Percentiles rank a stretch among this genome's conserved stretches.
phyloP scores from a whole-genome alignment of 306 rosid genomes.

The Psophocarpus tetragonolobus region DNA sequence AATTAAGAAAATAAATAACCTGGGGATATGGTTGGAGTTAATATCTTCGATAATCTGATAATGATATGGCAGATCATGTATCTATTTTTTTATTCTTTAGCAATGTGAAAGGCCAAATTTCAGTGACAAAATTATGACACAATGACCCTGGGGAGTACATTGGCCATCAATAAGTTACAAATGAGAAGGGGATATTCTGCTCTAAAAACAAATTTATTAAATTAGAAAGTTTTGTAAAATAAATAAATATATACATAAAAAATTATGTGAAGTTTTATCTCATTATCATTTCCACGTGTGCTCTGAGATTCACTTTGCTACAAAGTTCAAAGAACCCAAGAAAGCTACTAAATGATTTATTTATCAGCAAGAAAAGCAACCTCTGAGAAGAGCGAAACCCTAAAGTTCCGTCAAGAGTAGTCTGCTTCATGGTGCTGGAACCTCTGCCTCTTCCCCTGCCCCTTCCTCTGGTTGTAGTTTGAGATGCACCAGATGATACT shows the following conservation, averaged over 20 bases:
- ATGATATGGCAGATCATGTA: neutral
- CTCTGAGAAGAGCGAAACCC: conserved; percentile 83
- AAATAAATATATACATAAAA: neutral
- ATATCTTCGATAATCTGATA: too few relatives aligned
- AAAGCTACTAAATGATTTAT: conserved; percentile 11
- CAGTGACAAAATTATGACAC: neutral
- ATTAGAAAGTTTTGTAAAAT: neutral
- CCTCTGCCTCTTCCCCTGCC: conserved; percentile 76
- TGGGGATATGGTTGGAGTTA: neutral
- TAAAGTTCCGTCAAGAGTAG: conserved; percentile 83
- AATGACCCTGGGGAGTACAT: neutral
- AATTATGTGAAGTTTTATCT: neutral
- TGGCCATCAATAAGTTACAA: conserved; percentile 1
- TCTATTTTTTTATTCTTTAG: conserved; percentile 6
- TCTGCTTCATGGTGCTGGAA: conserved; percentile 73
- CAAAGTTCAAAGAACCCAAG: neutral
- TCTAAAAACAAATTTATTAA: conserved; percentile 7
- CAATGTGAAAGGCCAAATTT: neutral
- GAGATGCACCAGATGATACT: conserved; percentile 57
- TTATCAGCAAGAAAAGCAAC: conserved; percentile 42
- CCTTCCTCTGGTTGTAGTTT: conserved; percentile 75
- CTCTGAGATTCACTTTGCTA: conserved; percentile 1
- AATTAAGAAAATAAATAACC: neutral
- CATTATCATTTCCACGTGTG: conserved; percentile 15
- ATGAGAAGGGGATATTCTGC: neutral